phyloP scores from a whole-genome alignment of 75 land plant species.

The Pinus tabuliformis region DNA sequence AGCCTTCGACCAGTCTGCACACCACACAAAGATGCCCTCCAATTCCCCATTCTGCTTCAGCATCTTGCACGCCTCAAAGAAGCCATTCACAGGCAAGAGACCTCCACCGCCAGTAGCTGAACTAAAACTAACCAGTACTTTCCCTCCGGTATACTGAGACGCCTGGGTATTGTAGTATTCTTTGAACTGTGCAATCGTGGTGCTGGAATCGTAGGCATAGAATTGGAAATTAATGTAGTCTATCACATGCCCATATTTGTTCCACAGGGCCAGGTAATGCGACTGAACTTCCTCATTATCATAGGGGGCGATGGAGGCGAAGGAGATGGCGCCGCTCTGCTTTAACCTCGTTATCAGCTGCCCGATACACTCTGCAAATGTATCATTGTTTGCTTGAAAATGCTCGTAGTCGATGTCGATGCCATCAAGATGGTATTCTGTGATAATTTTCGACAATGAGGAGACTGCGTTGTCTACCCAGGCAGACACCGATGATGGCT shows the following conservation, averaged over 20 bases:
- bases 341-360: conserved; percentile 24
- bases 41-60: conserved; percentile 12
- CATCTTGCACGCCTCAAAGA: conserved; percentile 14
- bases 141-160: conserved; percentile 15
- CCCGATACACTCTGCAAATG: conserved; percentile 27
- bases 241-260: conserved; percentile 6
- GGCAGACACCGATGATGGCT: conserved; percentile 18
- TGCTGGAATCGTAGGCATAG: conserved; percentile 18
- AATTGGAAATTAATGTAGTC: conserved; percentile 36
- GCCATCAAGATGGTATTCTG: conserved; percentile 26
- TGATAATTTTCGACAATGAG: conserved; percentile 38
- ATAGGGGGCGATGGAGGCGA: conserved; percentile 26
- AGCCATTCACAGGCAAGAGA: conserved; percentile 7
- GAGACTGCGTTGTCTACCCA: conserved; percentile 55
- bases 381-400: conserved; percentile 17
- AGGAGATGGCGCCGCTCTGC: conserved; percentile 4
- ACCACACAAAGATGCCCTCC: conserved; percentile 27
- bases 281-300: conserved; percentile 9
- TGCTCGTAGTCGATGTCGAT: conserved; percentile 44
- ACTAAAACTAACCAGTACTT: conserved; percentile 17
- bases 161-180: conserved; percentile 5
- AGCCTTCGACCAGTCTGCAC: conserved; percentile 22
- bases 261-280: conserved; percentile 17
- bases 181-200: conserved; percentile 13
- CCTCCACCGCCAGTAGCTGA: conserved; percentile 1